Percentiles rank a stretch among this genome's conserved stretches.
These are phyloP conservation scores for Trichomonas gallinae DNA, from an alignment of 208 protist species.

Conservation along the genomic window DNA sequence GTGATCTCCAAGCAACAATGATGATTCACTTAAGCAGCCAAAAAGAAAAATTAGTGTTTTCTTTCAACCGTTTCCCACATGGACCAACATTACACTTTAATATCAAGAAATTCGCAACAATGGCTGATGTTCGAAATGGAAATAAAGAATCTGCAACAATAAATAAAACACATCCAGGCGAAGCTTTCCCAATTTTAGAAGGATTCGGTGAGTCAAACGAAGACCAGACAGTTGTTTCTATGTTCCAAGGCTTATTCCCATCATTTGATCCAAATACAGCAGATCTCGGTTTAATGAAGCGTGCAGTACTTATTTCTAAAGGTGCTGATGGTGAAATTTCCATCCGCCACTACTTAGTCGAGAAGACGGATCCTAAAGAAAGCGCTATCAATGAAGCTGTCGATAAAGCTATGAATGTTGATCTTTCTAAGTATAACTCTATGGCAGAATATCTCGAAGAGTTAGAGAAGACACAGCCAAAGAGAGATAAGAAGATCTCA, in stretches of 20 bases:
- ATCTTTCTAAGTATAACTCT: not conserved
- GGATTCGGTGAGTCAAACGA: not conserved
- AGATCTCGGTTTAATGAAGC: not conserved
- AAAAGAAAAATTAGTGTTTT: not conserved
- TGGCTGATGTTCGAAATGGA: not conserved
- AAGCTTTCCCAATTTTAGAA: not conserved
- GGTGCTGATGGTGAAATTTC: not conserved
- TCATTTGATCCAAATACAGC: not conserved
- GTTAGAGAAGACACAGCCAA: not conserved
- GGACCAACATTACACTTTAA: not conserved
- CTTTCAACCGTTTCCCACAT: not conserved
- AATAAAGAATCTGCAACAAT: not conserved
- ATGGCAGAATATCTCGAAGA: not conserved
- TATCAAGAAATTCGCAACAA: not conserved
- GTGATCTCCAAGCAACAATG: not conserved
- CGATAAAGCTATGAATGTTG: not conserved
- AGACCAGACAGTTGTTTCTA: not conserved
- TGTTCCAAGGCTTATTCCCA: conserved; percentile 13
- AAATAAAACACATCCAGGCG: not conserved
- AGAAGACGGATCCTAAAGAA: not conserved
- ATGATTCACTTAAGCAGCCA: not conserved
- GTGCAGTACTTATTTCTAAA: not conserved
- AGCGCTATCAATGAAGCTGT: not conserved
- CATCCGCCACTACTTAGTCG: not conserved
- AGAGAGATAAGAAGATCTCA: not conserved